Percentiles rank a stretch among this genome's conserved stretches.
Conservation (phyloP, 306 rosid genomes). For the Ormosia semicastrata region DNA sequence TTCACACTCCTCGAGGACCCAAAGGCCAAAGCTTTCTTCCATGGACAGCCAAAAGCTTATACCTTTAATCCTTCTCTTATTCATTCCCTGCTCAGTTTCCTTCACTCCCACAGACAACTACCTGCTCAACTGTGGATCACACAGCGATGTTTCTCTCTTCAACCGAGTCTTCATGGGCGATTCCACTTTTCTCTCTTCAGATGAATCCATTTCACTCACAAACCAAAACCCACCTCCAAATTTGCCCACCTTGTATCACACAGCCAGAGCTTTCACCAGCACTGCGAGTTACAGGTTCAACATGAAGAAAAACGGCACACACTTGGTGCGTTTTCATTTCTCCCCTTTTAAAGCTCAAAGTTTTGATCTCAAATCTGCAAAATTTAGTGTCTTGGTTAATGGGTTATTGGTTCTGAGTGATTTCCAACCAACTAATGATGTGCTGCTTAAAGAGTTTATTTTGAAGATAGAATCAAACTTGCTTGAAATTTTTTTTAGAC, state of each 20-base stretch:
- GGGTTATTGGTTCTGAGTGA: constrained; percentile 37
- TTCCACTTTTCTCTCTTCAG: constrained; percentile 53
- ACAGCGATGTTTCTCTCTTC: constrained; percentile 51
- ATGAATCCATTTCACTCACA: constrained; percentile 47
- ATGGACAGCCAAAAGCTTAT: constrained; percentile 45
- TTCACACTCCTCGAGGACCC: constrained; percentile 22
- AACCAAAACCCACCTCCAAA: constrained; percentile 53
- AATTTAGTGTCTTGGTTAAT: constrained; percentile 55
- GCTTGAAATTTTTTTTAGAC: constrained; percentile 60
- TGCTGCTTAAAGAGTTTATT: constrained; percentile 59
- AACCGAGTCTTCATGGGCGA: constrained; percentile 59
- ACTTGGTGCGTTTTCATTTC: constrained; percentile 86
- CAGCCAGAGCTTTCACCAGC: constrained; percentile 77
- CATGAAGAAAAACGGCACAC: constrained; percentile 66
- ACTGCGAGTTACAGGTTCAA: constrained; percentile 57
- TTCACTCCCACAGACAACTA: constrained; percentile 72
- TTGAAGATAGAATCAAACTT: constrained; percentile 47
- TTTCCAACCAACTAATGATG: constrained; percentile 29
- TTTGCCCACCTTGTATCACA: constrained; percentile 49
- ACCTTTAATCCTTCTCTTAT: constrained; percentile 26
- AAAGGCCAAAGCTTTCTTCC: constrained; percentile 29
- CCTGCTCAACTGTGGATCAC: constrained; percentile 82
- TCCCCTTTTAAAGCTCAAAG: constrained; percentile 63
- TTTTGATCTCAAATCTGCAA: constrained; percentile 59
- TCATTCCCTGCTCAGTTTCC: constrained; percentile 42